These are phyloP conservation scores for Dimargaris xerosporica DNA, from an alignment of 192 early-diverging fungal species.

Conservation along the genomic window DNA sequence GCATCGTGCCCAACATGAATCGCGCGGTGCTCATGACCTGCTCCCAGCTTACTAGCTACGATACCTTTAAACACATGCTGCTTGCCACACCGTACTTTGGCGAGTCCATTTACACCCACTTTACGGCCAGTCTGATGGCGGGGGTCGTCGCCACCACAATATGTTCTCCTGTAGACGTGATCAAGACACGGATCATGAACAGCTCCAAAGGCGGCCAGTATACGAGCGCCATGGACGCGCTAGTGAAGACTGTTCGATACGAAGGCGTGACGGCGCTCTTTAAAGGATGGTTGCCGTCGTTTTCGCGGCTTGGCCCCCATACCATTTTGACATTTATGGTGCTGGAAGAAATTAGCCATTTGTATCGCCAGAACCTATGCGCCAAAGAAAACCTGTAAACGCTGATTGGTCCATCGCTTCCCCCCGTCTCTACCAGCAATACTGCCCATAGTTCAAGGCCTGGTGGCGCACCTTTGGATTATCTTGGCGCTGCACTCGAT, in stretches of 20 bases:
- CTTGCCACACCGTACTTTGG: slow-evolving; percentile 36
- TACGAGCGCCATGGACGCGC: slow-evolving; percentile 20
- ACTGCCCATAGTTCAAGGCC: no score
- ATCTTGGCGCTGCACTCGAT: no score
- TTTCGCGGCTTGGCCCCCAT: slow-evolving; percentile 66
- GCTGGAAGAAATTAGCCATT: slow-evolving; percentile 52
- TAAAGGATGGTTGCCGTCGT: slow-evolving; percentile 75
- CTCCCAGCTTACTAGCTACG: slow-evolving; percentile 59
- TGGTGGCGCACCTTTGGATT: no score
- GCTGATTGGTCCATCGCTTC: no score
- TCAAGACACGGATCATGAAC: slow-evolving; percentile 81
- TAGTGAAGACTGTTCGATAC: slow-evolving; percentile 36
- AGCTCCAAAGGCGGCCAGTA: slow-evolving; percentile 27
- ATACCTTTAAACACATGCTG: slow-evolving; percentile 58
- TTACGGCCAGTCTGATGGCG: slow-evolving; percentile 51
- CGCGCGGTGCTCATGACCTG: slow-evolving; percentile 77
- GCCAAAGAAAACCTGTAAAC: no score
- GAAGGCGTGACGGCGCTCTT: slow-evolving; percentile 60
- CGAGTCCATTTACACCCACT: slow-evolving; percentile 52
- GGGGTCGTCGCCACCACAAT: slow-evolving; percentile 61
- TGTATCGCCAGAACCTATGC: slow-evolving; percentile 17
- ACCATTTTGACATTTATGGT: slow-evolving; percentile 74
- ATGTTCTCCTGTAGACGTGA: slow-evolving; percentile 62
- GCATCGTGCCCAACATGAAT: slow-evolving; percentile 76
- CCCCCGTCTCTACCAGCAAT: no score